Percentiles rank a stretch among this genome's conserved stretches.
Evolutionary conservation across 2,329 filamentous ascomycete species (phyloP).

Genomic region (Aspergillus terreus): DNA sequence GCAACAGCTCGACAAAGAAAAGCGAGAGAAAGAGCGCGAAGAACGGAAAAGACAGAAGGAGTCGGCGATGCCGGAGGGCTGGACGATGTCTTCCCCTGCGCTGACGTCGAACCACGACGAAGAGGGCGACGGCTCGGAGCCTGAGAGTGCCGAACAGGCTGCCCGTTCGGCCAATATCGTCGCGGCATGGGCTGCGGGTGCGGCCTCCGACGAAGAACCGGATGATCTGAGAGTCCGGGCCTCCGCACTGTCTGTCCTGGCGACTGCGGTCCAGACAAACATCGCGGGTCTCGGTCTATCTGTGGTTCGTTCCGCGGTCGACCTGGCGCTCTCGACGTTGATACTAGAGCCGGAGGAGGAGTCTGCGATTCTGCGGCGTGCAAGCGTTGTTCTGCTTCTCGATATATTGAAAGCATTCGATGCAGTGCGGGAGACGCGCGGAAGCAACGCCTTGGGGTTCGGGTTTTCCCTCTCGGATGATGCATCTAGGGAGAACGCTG

Average conservation of each 20-base stretch:
- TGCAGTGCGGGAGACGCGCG: conserved; percentile 26
- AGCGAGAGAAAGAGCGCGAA: conserved; percentile 24
- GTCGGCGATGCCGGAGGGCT: conserved; percentile 25
- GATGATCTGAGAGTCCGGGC: conserved; percentile 42
- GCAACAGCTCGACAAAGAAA: conserved; percentile 24
- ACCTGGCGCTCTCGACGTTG: conserved; percentile 38
- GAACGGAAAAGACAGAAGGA: conserved; percentile 22
- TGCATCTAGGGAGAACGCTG: not conserved
- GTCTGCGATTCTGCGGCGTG: conserved; percentile 40
- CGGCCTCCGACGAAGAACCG: conserved; percentile 34
- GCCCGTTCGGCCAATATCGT: conserved; percentile 34
- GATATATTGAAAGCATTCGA: conserved; percentile 41
- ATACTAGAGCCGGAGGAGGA: conserved; percentile 34
- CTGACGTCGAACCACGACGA: conserved; percentile 9
- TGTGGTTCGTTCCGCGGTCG: conserved; percentile 34
- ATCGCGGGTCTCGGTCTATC: conserved; percentile 34
- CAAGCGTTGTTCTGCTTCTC: conserved; percentile 38
- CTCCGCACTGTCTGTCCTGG: conserved; percentile 43
- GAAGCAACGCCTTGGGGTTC: conserved; percentile 32
- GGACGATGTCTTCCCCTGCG: conserved; percentile 23
- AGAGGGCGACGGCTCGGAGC: conserved; percentile 30
- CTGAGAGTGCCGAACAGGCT: conserved; percentile 32
- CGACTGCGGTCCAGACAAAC: conserved; percentile 39
- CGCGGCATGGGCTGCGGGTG: conserved; percentile 39
- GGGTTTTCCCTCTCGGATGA: conserved; percentile 36